Conservation (phyloP, 108 stramenopile genomes). For the Discostella stelligeroides region DNA sequence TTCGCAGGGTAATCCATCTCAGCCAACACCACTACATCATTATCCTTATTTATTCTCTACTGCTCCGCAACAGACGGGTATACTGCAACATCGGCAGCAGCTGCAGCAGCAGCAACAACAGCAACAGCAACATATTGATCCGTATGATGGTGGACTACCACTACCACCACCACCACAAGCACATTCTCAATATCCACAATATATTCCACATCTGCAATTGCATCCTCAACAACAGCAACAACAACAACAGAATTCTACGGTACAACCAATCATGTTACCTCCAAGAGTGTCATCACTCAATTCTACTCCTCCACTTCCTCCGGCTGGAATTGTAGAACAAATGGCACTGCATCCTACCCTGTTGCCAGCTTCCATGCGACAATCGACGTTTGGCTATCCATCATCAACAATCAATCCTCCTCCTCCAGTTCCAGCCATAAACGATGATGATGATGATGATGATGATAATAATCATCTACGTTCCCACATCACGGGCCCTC, state of each 20-base stretch:
- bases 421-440: too few species aligned
- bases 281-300: not conserved
- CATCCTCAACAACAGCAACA: conserved; percentile 16
- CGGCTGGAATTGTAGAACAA: too few species aligned
- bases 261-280: conserved; percentile 5
- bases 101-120: not conserved
- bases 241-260: conserved; percentile 12
- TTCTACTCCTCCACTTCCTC: not conserved
- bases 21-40: not conserved
- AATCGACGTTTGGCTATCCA: too few species aligned
- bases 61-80: not conserved
- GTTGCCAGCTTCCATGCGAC: too few species aligned
- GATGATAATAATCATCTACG: too few species aligned
- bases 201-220: conserved; percentile 6
- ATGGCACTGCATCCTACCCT: too few species aligned
- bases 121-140: too few species aligned
- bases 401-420: too few species aligned
- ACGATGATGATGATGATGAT: too few species aligned
- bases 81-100: not conserved
- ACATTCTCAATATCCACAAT: conserved; percentile 7
- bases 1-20: not conserved
- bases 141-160: too few species aligned
- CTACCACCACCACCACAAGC: conserved; percentile 1
- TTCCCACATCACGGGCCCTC: too few species aligned
- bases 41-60: not conserved